Evolutionary conservation across 805 yeast species (phyloP).

Genomic region (Candida schatavii): DNA sequence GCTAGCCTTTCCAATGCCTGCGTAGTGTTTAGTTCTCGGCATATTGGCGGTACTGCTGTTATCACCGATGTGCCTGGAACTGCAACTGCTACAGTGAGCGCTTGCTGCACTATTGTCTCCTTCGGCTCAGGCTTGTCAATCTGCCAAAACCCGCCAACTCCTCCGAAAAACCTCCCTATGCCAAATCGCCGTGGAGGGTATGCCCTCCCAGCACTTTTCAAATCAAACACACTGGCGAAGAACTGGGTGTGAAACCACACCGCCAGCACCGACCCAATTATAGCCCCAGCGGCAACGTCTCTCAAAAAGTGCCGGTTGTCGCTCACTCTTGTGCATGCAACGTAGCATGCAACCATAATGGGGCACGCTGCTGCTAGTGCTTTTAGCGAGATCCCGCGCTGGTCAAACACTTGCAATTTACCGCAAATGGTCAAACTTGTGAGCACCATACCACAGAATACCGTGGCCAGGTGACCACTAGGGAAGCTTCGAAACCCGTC

Average conservation of each 20-base stretch:
- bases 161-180: constrained; percentile 18
- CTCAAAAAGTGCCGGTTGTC: constrained; percentile 44
- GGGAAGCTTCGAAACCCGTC: constrained; percentile 30
- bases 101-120: too few relatives aligned
- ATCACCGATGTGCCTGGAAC: too few relatives aligned
- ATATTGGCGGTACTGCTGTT: too few relatives aligned
- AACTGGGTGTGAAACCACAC: constrained; percentile 37
- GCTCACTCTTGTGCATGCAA: constrained; percentile 43
- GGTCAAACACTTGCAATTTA: constrained; percentile 32
- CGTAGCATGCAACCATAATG: constrained; percentile 26
- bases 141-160: constrained; percentile 38
- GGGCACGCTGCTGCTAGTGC: constrained; percentile 33
- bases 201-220: constrained; percentile 36
- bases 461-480: constrained; percentile 27
- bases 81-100: too few relatives aligned
- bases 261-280: constrained; percentile 34
- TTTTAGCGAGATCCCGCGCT: constrained; percentile 32
- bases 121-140: constrained; percentile 26
- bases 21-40: too few relatives aligned
- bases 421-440: constrained; percentile 32
- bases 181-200: constrained; percentile 43
- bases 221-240: constrained; percentile 33
- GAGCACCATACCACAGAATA: constrained; percentile 32
- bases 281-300: constrained; percentile 39
- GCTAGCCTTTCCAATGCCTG: too few relatives aligned